Conservation (phyloP, 1,284 basidiomycete species). For the Porodaedalea pini region DNA sequence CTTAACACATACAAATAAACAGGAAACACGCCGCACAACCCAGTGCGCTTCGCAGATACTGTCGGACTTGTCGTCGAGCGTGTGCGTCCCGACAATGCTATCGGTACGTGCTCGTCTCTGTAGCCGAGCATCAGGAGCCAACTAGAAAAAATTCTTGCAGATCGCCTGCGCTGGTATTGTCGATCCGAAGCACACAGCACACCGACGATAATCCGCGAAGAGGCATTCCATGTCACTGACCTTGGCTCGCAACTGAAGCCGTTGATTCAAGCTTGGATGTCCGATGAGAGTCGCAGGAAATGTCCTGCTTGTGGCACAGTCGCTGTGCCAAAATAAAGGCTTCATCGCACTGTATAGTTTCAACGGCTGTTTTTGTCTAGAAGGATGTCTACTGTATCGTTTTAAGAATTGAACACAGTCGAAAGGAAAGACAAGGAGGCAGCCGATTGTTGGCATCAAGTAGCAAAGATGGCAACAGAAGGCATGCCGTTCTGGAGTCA, state of each 20-base stretch:
- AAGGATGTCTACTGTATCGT: neutral
- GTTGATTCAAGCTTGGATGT: constrained; percentile 77
- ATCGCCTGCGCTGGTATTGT: constrained; percentile 95
- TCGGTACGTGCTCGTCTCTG: constrained; percentile 40
- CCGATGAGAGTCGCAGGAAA: constrained; percentile 36
- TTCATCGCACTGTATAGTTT: too few species aligned
- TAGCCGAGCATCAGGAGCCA: neutral
- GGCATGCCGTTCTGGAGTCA: too few species aligned
- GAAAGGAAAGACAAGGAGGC: too few species aligned
- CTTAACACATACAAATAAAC: neutral
- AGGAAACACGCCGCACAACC: constrained; percentile 96
- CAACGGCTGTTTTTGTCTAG: neutral
- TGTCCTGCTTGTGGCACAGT: constrained; percentile 43
- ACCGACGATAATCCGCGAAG: constrained; percentile 85
- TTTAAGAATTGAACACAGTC: too few species aligned
- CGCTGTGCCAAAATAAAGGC: constrained; percentile 33
- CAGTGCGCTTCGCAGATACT: constrained; percentile 86
- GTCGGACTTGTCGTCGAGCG: constrained; percentile 94
- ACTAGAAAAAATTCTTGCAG: constrained; percentile 39
- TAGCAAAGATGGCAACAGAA: too few species aligned
- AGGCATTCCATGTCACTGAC: constrained; percentile 85
- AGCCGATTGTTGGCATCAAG: too few species aligned
- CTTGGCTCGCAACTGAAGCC: constrained; percentile 94
- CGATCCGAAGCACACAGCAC: constrained; percentile 58
- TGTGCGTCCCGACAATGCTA: constrained; percentile 65